A percentile compares a stretch with the other conserved stretches of the same genome.
Evolutionary conservation across 305 asterid genomes (phyloP).

Genomic region (Fraxinus dipetala): DNA sequence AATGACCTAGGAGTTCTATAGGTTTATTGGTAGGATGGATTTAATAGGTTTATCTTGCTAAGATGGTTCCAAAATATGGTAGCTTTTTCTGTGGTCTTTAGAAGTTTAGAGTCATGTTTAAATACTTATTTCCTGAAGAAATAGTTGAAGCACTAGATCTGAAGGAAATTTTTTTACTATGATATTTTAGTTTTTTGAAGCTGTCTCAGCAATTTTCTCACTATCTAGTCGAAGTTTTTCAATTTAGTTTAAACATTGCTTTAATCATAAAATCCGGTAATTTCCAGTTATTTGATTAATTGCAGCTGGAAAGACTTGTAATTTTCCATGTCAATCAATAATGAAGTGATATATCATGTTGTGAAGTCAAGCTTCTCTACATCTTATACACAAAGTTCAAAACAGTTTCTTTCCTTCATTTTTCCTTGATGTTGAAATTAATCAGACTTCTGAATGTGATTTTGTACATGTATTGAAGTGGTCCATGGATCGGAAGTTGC

Average conservation of each 20-base stretch:
- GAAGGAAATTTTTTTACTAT: conserved; percentile 4
- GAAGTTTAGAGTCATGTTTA: neutral
- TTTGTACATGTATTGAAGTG: conserved; percentile 39
- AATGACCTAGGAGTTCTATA: conserved; percentile 1
- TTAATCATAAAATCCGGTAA: neutral
- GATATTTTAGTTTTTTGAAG: conserved; percentile 5
- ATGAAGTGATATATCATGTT: conserved; percentile 11
- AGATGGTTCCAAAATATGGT: conserved; percentile 1
- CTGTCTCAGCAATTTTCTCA: neutral
- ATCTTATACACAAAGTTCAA: neutral
- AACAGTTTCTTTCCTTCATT: neutral
- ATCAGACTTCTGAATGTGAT: conserved; percentile 50
- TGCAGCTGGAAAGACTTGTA: neutral
- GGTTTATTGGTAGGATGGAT: neutral
- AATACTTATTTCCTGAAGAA: conserved; percentile 9
- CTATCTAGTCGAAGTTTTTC: conserved; percentile 15
- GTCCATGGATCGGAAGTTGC: conserved; percentile 49
- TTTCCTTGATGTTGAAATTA: conserved; percentile 20
- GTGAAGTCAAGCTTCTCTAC: neutral
- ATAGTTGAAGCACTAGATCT: conserved; percentile 3
- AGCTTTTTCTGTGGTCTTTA: conserved; percentile 7
- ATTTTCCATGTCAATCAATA: neutral
- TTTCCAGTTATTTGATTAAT: neutral
- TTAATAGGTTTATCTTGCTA: neutral
- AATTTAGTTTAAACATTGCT: conserved; percentile 9